phyloP scores from a whole-genome alignment of 495 filamentous ascomycete genomes.

The Neurospora terricola region DNA sequence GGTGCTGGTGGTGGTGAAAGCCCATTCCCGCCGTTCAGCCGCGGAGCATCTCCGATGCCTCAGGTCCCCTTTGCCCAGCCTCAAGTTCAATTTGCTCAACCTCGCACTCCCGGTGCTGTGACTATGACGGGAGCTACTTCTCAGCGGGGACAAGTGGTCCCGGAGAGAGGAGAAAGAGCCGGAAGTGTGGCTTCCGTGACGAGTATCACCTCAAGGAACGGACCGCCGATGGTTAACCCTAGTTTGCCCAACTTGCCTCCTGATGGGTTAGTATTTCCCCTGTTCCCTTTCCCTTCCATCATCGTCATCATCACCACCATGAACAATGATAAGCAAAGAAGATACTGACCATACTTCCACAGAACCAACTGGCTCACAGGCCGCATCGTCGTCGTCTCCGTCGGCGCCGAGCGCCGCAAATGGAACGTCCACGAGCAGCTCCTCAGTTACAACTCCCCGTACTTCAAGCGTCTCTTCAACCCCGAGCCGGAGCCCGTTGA shows the following conservation, averaged over 20 bases:
- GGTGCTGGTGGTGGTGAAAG: neutral
- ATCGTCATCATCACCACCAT: neutral
- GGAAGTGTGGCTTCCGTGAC: neutral
- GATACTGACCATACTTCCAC: neutral
- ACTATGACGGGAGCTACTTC: neutral
- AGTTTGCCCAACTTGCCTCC: neutral
- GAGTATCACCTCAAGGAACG: neutral
- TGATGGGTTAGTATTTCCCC: neutral
- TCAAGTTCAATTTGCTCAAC: neutral
- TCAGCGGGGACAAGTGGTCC: neutral
- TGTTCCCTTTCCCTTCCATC: neutral
- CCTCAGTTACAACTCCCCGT: slow-evolving; percentile 9
- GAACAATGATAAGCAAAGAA: neutral
- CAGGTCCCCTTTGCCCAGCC: neutral
- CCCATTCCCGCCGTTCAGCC: neutral
- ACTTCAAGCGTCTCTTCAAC: slow-evolving; percentile 11
- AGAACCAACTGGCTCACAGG: slow-evolving; percentile 12
- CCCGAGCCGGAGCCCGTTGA: neutral
- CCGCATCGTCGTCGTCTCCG: slow-evolving; percentile 11
- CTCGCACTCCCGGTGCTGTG: neutral
- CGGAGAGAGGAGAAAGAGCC: neutral
- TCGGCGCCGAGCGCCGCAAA: slow-evolving; percentile 9
- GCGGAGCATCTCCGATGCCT: neutral
- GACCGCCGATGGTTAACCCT: neutral
- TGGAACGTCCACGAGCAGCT: slow-evolving; percentile 20